phyloP scores from a whole-genome alignment of 139 green algal species.

The Volvox reticuliferus region DNA sequence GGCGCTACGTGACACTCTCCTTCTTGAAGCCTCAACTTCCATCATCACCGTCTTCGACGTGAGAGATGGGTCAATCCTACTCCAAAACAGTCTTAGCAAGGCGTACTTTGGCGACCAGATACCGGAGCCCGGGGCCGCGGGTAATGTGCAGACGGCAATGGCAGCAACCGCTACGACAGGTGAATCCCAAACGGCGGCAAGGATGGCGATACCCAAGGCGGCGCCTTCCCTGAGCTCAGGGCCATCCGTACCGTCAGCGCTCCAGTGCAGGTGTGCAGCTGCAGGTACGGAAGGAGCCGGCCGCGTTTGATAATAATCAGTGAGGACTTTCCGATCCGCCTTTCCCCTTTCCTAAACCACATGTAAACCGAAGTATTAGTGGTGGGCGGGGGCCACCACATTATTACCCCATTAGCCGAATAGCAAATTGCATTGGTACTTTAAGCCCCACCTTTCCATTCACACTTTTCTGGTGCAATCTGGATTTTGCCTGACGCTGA shows the following conservation, averaged over 20 bases:
- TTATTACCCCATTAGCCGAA: too few relatives aligned
- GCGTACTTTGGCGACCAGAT: neutral
- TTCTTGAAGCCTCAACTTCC: neutral
- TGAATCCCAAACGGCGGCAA: neutral
- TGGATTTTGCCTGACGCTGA: neutral
- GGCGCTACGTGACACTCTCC: neutral
- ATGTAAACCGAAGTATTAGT: too few relatives aligned
- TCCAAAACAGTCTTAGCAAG: neutral
- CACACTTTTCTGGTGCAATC: too few relatives aligned
- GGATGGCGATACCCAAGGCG: neutral
- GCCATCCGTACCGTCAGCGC: neutral
- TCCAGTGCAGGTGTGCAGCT: neutral
- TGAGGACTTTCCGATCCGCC: too few relatives aligned
- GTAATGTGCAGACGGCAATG: neutral
- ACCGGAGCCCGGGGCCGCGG: neutral
- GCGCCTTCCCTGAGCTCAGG: neutral
- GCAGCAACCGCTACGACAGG: neutral
- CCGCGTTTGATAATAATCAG: too few relatives aligned
- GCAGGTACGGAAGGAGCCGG: too few relatives aligned
- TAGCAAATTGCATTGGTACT: too few relatives aligned
- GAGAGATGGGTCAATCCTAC: neutral
- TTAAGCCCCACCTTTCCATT: too few relatives aligned
- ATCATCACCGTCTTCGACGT: slow-evolving; percentile 6
- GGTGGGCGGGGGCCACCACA: too few relatives aligned
- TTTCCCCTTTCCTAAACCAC: too few relatives aligned